Evolutionary conservation across 1,139 yeast genomes (phyloP).

Genomic region (Scheffersomyces insectosa): DNA sequence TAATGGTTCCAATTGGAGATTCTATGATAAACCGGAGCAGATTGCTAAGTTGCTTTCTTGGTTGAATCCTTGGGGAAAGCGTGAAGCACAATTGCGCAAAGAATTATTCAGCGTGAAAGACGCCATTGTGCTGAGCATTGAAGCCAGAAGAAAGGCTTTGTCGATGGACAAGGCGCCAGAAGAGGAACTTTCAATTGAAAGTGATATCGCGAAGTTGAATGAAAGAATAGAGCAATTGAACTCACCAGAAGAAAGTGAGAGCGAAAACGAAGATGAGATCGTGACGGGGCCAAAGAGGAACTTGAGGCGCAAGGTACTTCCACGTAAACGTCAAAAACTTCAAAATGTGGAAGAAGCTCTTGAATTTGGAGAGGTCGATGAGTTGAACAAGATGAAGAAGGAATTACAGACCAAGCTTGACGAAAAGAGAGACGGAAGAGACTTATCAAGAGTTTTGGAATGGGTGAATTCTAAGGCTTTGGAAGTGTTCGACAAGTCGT

Average conservation of each 20-base stretch:
- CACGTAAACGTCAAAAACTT: conserved; percentile 25
- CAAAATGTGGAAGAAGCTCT: conserved; percentile 28
- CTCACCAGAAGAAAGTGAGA: conserved; percentile 22
- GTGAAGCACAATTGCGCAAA: conserved; percentile 69
- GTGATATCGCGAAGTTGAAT: conserved; percentile 8
- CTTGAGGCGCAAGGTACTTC: conserved; percentile 10
- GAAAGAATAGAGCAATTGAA: conserved; percentile 21
- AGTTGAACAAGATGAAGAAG: conserved; percentile 27
- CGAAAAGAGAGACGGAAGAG: conserved; percentile 37
- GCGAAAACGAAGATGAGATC: conserved; percentile 20
- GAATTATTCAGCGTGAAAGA: conserved; percentile 60
- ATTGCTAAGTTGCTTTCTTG: conserved; percentile 59
- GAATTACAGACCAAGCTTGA: conserved; percentile 29
- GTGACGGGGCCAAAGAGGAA: conserved; percentile 17
- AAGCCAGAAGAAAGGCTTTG: conserved; percentile 57
- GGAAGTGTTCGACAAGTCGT: conserved; percentile 50
- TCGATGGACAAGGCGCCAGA: conserved; percentile 41
- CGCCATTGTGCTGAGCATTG: conserved; percentile 56
- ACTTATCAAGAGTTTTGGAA: conserved; percentile 47
- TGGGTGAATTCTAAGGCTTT: conserved; percentile 65
- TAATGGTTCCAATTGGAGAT: conserved; percentile 65
- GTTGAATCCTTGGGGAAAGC: conserved; percentile 74
- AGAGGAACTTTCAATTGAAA: conserved; percentile 39
- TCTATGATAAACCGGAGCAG: conserved; percentile 62
- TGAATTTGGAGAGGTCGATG: conserved; percentile 29